Conservation (phyloP, 192 early-diverging fungal species). For the Backusella australiensis region DNA sequence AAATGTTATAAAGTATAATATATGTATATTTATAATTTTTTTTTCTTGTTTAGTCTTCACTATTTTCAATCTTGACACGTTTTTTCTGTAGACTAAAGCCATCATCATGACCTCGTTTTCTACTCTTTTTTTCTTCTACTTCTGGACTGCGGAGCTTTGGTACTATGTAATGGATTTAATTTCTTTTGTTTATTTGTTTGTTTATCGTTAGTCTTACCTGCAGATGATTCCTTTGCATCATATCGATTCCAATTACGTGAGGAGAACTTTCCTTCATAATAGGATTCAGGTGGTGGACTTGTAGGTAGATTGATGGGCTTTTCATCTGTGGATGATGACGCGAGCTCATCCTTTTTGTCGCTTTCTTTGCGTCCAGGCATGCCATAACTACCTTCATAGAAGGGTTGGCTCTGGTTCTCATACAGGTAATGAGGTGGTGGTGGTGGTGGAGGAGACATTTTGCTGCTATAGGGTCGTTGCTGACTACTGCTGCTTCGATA, state of each 20-base stretch:
- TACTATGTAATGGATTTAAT: background rate
- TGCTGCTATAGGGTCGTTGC: background rate
- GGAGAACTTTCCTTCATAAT: background rate
- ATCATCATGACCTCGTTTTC: background rate
- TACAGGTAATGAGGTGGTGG: background rate
- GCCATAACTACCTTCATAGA: background rate
- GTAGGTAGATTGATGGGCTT: conserved; percentile 6
- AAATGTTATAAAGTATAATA: background rate
- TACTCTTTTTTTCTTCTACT: background rate
- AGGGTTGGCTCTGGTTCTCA: background rate
- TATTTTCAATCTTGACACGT: background rate
- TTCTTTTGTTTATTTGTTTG: background rate
- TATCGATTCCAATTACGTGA: background rate
- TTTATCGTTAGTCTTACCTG: background rate
- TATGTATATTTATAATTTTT: background rate
- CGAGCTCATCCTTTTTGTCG: background rate
- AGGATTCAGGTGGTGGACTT: conserved; percentile 20
- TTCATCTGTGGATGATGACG: background rate
- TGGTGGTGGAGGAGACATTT: background rate
- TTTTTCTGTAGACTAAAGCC: background rate
- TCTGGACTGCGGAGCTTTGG: background rate
- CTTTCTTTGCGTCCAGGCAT: background rate
- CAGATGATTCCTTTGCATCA: background rate
- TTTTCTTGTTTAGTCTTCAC: background rate
- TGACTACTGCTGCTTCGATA: background rate